phyloP scores from a whole-genome alignment of 495 filamentous ascomycete genomes.

The Podospora comata region DNA sequence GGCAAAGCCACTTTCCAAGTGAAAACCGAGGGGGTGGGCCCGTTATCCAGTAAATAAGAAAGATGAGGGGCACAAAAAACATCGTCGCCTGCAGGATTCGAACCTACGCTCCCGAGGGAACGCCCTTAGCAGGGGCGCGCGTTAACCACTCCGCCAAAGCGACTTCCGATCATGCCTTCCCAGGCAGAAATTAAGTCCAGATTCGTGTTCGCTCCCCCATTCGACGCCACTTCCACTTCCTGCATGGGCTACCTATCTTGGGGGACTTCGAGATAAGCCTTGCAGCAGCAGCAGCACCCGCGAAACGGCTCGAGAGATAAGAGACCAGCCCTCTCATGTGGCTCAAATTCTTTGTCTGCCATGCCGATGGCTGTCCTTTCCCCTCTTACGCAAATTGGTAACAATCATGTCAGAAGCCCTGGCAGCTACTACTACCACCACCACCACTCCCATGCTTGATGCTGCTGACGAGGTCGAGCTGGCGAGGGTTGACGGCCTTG shows the following conservation, averaged over 20 bases:
- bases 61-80: neutral
- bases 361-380: neutral
- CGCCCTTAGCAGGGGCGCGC: conserved; percentile 29
- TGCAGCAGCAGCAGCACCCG: neutral
- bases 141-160: conserved; percentile 29
- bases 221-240: neutral
- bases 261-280: neutral
- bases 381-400: neutral
- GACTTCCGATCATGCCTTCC: neutral
- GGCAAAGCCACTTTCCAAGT: too few species aligned
- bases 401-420: neutral
- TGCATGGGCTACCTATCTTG: neutral
- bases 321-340: neutral
- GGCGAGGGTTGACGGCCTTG: conserved; percentile 32
- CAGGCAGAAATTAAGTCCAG: neutral
- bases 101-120: conserved; percentile 31
- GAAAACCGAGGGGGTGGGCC: too few species aligned
- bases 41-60: too few species aligned
- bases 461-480: conserved; percentile 14
- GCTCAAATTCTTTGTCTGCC: neutral
- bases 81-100: conserved; percentile 30
- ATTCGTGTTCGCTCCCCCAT: neutral
- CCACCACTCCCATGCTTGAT: too few species aligned
- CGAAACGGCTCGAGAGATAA: neutral
- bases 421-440: neutral